Evolutionary conservation across 2,329 filamentous ascomycete genomes (phyloP).

Genomic region (Nemania diffusa): DNA sequence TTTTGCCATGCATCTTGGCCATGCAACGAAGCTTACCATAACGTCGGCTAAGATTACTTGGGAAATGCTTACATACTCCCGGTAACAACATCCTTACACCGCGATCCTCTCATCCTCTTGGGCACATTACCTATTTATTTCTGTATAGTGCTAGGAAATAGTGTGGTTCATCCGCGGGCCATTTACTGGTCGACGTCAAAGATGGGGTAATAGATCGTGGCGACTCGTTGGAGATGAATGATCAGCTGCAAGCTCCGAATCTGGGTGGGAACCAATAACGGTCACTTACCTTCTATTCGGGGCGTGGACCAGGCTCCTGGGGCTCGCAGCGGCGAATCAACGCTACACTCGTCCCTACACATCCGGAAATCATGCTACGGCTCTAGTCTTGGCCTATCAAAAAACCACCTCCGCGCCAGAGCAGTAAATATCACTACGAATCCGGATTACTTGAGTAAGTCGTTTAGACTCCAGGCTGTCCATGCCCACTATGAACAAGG

Average conservation of each 20-base stretch:
- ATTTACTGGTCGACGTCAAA: background rate
- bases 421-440: background rate
- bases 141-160: background rate
- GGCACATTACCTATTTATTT: background rate
- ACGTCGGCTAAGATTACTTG: slow-evolving; percentile 25
- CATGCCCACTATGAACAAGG: background rate
- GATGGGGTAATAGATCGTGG: background rate
- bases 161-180: background rate
- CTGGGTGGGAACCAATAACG: slow-evolving; percentile 2
- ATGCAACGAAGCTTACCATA: slow-evolving; percentile 35
- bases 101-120: background rate
- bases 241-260: slow-evolving; percentile 19
- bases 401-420: slow-evolving; percentile 2
- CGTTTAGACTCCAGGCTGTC: background rate
- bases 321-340: slow-evolving; percentile 20
- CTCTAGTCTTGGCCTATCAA: slow-evolving; percentile 24
- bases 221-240: slow-evolving; percentile 13
- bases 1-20: slow-evolving; percentile 36
- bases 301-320: slow-evolving; percentile 11
- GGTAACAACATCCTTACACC: background rate
- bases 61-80: slow-evolving; percentile 7
- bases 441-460: background rate
- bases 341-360: background rate
- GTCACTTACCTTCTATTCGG: background rate
- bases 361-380: slow-evolving; percentile 1